Evolutionary conservation across 176 grass and related monocot genomes (phyloP), one percentile per base, ranked within the genome.

Genomic region (Ensete ventricosum): DNA sequence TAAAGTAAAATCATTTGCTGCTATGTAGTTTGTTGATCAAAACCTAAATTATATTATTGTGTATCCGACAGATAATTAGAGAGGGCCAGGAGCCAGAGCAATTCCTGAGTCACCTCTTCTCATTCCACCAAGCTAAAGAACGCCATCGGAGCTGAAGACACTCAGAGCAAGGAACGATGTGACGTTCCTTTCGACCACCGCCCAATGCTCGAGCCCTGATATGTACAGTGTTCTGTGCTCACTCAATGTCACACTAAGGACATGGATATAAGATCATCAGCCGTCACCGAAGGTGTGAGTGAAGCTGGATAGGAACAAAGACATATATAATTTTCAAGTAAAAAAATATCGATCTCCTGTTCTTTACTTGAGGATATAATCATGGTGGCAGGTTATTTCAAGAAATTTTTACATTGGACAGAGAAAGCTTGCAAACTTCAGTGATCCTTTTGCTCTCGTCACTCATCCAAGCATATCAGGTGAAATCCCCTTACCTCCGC

Each of bases 81-180:
- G 85, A 87, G 78, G 85, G 85, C 24, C 63, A 80, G 73, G 85
- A 87, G 78, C 80, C 85, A 64, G 80, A 82, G 62, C 76, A 87
- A 77, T 87, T 87, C 54, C 62, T 87, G 74, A 87, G 83, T 64
- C 76, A 87, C 76, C 81, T 87, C 14, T 87, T 87, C 81, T 87
- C 85, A 53, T 83, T 87, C 63, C 80, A 71, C 58, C 29, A 63
- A 78, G 68, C 67, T 66, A 73, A 73, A 55, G 48, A 80, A 52
- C 67, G 52, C 60, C 23, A 19, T 34, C 17, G 53, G 34, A 43
- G 4, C 34, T 73, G 72, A 57, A 29, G 72, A 29, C 3, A 0
- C 14, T 17, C 1, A 57, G 11, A 16, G 27, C 19, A 9, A 50
- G 14, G 16, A 69, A 50, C 17, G 5, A 69, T 69, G 34, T 69